A percentile compares a stretch with the other conserved stretches of the same genome.
Evolutionary conservation across 768 basidiomycete genomes (phyloP).

Genomic region (Mycena venus): DNA sequence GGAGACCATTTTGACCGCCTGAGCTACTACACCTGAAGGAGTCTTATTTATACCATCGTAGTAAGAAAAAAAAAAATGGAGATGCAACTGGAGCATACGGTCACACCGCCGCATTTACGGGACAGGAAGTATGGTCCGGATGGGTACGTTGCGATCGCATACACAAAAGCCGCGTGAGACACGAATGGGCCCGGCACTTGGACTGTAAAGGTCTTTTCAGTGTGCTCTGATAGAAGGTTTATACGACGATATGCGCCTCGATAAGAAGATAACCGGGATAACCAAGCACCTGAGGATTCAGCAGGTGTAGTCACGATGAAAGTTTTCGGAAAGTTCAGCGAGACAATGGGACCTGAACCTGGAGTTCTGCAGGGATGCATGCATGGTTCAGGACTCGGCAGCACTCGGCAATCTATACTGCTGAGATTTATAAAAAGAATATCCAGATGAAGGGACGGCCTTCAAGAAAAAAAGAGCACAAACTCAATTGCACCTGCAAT

Average conservation of each 20-base stretch:
- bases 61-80: background rate
- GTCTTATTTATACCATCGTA: conserved; percentile 6
- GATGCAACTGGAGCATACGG: background rate
- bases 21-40: background rate
- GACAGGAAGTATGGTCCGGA: background rate
- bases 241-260: background rate
- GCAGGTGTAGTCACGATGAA: background rate
- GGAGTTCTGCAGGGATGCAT: background rate
- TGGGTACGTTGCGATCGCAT: background rate
- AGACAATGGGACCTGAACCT: background rate
- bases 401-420: background rate
- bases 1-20: conserved; percentile 4
- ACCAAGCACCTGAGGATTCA: background rate
- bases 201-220: background rate
- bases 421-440: background rate
- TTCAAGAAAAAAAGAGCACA: background rate
- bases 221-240: background rate
- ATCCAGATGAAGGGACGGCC: background rate
- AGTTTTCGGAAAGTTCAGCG: background rate
- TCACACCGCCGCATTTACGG: background rate
- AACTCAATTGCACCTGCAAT: no score
- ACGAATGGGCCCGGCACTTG: background rate
- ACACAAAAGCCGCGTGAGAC: background rate
- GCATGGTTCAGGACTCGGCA: background rate
- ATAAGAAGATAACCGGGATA: background rate